These are phyloP conservation scores for Microcyclospora tardicrescens DNA, from an alignment of 2,329 filamentous ascomycete species.

Conservation along the genomic window DNA sequence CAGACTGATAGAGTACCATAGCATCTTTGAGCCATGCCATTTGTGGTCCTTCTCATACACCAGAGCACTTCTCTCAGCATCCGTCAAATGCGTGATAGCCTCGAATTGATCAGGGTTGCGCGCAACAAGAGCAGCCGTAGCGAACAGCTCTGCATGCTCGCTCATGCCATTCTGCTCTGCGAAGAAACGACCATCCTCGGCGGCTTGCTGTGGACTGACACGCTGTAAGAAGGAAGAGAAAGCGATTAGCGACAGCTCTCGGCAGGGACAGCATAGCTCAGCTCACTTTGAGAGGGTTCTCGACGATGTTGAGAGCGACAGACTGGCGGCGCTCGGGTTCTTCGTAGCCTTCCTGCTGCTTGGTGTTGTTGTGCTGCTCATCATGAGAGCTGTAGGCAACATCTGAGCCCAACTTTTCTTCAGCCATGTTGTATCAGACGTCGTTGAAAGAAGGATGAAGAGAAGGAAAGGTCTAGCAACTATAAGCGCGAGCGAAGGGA, in stretches of 20 bases:
- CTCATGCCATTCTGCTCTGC: slow-evolving; percentile 22
- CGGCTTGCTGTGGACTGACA: slow-evolving; percentile 19
- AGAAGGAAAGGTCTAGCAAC: too few species aligned
- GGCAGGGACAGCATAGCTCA: neutral
- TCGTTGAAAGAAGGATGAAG: too few species aligned
- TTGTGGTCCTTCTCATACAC: slow-evolving; percentile 52
- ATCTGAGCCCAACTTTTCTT: neutral
- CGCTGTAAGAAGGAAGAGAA: slow-evolving; percentile 14
- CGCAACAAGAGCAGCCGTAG: slow-evolving; percentile 49
- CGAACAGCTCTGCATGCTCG: slow-evolving; percentile 27
- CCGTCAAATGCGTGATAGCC: slow-evolving; percentile 45
- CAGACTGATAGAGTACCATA: slow-evolving; percentile 51
- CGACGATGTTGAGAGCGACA: slow-evolving; percentile 34
- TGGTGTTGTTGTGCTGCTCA: neutral
- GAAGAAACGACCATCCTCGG: slow-evolving; percentile 22
- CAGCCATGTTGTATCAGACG: neutral
- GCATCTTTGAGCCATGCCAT: slow-evolving; percentile 49
- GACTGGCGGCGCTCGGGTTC: slow-evolving; percentile 24
- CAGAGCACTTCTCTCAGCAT: slow-evolving; percentile 47
- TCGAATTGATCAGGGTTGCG: slow-evolving; percentile 55
- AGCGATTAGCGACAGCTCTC: slow-evolving; percentile 5
- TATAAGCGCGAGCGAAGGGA: too few species aligned
- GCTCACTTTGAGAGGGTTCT: slow-evolving; percentile 34
- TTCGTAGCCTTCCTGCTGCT: slow-evolving; percentile 1
- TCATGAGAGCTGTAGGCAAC: neutral